Conservation (phyloP, 169 alveolate species). For the Besnoitia besnoiti region DNA sequence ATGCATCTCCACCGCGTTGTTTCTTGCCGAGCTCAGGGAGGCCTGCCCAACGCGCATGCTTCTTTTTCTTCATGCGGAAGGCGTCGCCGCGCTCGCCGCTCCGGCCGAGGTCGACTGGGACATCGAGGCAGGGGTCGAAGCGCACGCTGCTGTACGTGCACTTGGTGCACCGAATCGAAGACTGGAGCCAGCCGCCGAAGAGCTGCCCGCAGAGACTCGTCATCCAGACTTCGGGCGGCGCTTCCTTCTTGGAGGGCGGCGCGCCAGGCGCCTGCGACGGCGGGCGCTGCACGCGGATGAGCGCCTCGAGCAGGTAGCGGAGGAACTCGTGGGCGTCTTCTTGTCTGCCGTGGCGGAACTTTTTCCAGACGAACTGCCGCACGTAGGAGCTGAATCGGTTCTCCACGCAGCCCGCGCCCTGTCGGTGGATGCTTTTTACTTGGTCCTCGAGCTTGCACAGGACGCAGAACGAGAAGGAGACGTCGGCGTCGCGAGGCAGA, state of each 20-base stretch:
- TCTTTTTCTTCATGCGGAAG: background rate
- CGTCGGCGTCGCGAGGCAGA: background rate
- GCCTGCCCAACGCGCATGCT: too few species aligned
- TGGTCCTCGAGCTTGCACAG: conserved; percentile 78
- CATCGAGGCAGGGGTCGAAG: conserved; percentile 75
- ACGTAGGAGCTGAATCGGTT: conserved; percentile 68
- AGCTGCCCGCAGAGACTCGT: conserved; percentile 76
- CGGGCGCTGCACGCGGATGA: conserved; percentile 63
- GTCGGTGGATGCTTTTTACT: conserved; percentile 61
- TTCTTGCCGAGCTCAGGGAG: background rate
- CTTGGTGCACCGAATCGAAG: conserved; percentile 70
- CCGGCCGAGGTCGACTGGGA: conserved; percentile 70
- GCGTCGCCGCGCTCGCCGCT: background rate
- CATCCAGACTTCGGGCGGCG: conserved; percentile 70
- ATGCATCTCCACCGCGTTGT: conserved; percentile 32
- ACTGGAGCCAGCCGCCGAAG: conserved; percentile 76
- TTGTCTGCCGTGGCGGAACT: conserved; percentile 72
- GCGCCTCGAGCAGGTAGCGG: conserved; percentile 72
- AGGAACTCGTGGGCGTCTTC: conserved; percentile 80
- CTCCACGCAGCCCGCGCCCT: conserved; percentile 46
- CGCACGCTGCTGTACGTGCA: conserved; percentile 70
- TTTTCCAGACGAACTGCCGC: conserved; percentile 71
- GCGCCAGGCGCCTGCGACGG: conserved; percentile 1
- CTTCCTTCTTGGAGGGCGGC: conserved; percentile 31
- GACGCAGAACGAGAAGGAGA: conserved; percentile 61